Base-by-base conservation (phyloP, 2,329 filamentous ascomycete species). In the Hortaea werneckii region DNA sequence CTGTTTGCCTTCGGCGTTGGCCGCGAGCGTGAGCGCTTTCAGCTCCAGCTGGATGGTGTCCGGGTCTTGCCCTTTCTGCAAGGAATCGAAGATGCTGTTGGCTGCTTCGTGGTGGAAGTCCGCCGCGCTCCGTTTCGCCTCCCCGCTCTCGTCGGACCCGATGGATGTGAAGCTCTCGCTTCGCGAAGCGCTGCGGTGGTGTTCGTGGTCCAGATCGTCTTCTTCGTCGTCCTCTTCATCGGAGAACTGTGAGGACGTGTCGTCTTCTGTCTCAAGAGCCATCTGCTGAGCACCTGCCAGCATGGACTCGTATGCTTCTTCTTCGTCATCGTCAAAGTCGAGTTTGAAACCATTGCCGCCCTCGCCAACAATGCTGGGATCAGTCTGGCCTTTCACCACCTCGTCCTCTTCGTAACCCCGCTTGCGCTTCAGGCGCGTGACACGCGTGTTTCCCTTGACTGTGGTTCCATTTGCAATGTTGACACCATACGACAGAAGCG, bases 41-140 rank as follows among this genome's bases (percentile, higher is more conserved):
- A 98, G 85, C 64, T 98, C 92, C 30, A 96, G 78, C 63, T 90
- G 87, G 58, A 95, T 89, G 52, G 94, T 92, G 61, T 94, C 86
- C 8, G 80, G 78, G 10, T 79, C 77, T 42, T 79, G 72, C 20
- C 82, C 83, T 49, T 80, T 77, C 43, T 84, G 82, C 37, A 96
- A 74, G 26, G 87, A 85, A 58, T 95, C 89, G 50, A 89, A 76
- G n/a, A 96, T 77, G 50, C 87, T 90, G 53, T 82, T 75, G 3
- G 90, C 85, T 27, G 90, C 90, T 59, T 95, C 90, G 50, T 83
- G 76, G 63, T 95, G 86, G 75, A 96, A 96, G 47, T 80, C 74
- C 47, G 76, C 74, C 20, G 75, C 70, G 47, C 67, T 68, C 29
- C 66, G 43, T 35, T 53, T 49, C 68, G 70, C 54, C 37, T 59